Conservation (phyloP, 139 green algal species). For the Chlorella sp. region DNA sequence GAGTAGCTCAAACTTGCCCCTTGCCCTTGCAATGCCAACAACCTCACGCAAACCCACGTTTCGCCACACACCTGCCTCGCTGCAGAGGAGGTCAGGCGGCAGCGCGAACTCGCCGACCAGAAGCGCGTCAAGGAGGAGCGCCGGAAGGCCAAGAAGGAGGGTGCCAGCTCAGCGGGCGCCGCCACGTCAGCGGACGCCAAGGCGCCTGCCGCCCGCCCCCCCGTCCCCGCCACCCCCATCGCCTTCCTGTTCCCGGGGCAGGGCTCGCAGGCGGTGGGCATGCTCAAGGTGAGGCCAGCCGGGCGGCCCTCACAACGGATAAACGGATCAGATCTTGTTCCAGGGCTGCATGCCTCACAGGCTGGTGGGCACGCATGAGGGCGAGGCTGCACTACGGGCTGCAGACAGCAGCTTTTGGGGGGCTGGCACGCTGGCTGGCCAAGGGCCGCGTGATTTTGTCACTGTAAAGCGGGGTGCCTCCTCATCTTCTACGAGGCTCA, state of each 20-base stretch:
- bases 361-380: background rate
- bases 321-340: too few relatives aligned
- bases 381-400: background rate
- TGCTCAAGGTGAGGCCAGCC: conserved; percentile 68
- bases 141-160: conserved; percentile 38
- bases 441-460: background rate
- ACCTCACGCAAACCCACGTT: too few relatives aligned
- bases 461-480: background rate
- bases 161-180: background rate
- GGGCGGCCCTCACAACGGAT: too few relatives aligned
- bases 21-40: too few relatives aligned
- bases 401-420: background rate
- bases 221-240: conserved; percentile 47
- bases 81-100: conserved; percentile 67
- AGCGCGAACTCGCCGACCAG: conserved; percentile 39
- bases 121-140: conserved; percentile 44
- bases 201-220: background rate
- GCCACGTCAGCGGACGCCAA: background rate
- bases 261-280: conserved; percentile 89
- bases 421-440: background rate
- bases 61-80: background rate
- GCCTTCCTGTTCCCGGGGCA: conserved; percentile 94
- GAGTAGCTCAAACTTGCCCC: too few relatives aligned
- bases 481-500: too few relatives aligned
- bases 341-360: background rate